Evolutionary conservation across 1,284 basidiomycete species (phyloP).

Genomic region (Ganoderma resinaceum): DNA sequence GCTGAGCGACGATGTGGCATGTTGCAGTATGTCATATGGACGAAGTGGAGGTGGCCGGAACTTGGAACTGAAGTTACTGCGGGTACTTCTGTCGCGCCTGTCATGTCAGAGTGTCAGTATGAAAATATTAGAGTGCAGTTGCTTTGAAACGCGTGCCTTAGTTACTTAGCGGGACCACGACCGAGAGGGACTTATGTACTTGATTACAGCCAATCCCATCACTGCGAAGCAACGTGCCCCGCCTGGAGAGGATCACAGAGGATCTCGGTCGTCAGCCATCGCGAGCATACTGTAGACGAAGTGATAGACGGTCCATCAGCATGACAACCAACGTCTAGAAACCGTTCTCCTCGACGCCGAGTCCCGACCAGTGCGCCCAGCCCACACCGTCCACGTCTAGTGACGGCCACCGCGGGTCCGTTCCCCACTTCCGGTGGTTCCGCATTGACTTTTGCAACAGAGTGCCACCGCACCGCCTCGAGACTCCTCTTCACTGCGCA

Average conservation of each 20-base stretch:
- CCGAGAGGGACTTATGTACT: background rate
- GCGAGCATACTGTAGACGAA: background rate
- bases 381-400: background rate
- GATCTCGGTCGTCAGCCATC: background rate
- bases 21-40: too few relatives aligned
- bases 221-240: background rate
- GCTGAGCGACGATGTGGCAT: background rate
- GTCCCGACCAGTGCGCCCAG: background rate
- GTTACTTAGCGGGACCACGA: background rate
- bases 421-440: background rate
- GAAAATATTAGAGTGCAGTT: background rate
- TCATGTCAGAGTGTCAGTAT: too few relatives aligned
- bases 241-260: background rate
- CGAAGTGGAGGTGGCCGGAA: background rate
- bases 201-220: too few relatives aligned
- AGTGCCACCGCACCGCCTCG: background rate
- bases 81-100: background rate
- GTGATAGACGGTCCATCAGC: background rate
- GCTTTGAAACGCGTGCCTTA: constrained; percentile 7
- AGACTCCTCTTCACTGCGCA: background rate
- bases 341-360: background rate
- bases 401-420: background rate
- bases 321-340: constrained; percentile 2
- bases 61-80: background rate
- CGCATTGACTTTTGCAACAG: background rate